Evolutionary conservation across 2,329 filamentous ascomycete genomes (phyloP), one percentile per base, ranked within the genome.

Genomic region (Fonsecaea monophora): DNA sequence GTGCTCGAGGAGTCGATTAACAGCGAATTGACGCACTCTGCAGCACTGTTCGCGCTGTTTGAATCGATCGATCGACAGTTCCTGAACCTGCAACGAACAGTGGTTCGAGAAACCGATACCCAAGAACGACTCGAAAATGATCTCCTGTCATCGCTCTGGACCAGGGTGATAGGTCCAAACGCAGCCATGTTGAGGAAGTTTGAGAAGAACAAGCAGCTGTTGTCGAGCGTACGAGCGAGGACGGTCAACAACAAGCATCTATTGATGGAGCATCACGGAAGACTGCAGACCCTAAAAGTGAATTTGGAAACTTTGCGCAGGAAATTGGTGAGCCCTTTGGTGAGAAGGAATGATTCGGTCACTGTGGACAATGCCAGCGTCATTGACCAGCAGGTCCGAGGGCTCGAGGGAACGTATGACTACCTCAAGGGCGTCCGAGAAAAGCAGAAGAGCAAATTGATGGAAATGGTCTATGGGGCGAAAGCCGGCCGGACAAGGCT

Each of bases 51-150:
- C 77, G 87, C 87, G 3, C 88, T 97, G n/a, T 97, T 97, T 78
- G 93, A 97, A 77, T 87, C 89, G 66, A 93, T 97, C 72, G 94
- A 98, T 79, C 87, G 89, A 61, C 92, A 96, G 77, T 97, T 97
- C 79, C 85, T 93, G 68, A 96, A 95, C 77, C 85, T 97, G 0
- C 92, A 92, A 70, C 90, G 93, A 68, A 91, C 89, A 4, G 93
- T 96, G 9, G 90, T 92, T 63, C 91, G 92, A 73, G 94, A 97
- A 80, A 88, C 90, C 21, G 89, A 91, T 69, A 86, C 87, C 5
- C 92, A 97, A 76, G 92, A 97, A 70, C 89, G 90, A 50, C 83
- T 89, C 35, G 91, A 96, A 76, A 89, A 88, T 68, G 92, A 97
- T 74, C 85, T 95, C 74, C 88, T 97, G 53, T 89, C 90, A 1